These are phyloP conservation scores for Fragaria iinumae DNA, from an alignment of 306 rosid species.

Conservation along the genomic window DNA sequence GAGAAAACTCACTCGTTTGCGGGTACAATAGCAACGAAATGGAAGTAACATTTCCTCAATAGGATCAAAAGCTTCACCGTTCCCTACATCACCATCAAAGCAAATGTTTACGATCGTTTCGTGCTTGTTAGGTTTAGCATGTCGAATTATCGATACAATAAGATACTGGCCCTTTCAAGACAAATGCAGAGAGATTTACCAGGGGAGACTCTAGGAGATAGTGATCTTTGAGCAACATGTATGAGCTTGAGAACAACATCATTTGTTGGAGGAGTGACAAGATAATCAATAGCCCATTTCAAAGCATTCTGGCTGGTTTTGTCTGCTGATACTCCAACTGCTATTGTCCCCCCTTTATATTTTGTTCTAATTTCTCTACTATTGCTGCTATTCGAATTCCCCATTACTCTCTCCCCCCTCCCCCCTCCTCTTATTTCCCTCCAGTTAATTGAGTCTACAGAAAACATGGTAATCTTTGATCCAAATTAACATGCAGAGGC, in stretches of 20 bases:
- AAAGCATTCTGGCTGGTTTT: constrained; percentile 33
- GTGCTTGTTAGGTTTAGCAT: background rate
- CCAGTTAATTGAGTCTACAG: background rate
- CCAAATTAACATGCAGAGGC: background rate
- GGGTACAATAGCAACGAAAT: constrained; percentile 29
- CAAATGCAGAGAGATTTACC: background rate
- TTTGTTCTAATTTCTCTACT: background rate
- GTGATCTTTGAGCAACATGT: constrained; percentile 30
- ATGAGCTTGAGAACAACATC: constrained; percentile 21
- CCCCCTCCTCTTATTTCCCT: background rate
- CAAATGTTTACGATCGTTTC: background rate
- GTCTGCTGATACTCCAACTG: constrained; percentile 32
- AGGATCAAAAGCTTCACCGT: background rate
- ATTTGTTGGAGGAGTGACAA: background rate
- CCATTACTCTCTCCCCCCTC: background rate
- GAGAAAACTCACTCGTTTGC: constrained; percentile 28
- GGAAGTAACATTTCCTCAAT: constrained; percentile 24
- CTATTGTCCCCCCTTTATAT: constrained; percentile 19
- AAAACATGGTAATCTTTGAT: background rate
- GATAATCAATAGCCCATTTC: constrained; percentile 35
- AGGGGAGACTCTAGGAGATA: background rate
- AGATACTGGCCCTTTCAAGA: background rate
- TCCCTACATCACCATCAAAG: background rate
- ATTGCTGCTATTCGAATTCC: background rate
- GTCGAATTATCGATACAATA: background rate